Evolutionary conservation across 2,329 filamentous ascomycete species (phyloP), one percentile per base, ranked within the genome.

Genomic region (Arthrobotrys megalospora): DNA sequence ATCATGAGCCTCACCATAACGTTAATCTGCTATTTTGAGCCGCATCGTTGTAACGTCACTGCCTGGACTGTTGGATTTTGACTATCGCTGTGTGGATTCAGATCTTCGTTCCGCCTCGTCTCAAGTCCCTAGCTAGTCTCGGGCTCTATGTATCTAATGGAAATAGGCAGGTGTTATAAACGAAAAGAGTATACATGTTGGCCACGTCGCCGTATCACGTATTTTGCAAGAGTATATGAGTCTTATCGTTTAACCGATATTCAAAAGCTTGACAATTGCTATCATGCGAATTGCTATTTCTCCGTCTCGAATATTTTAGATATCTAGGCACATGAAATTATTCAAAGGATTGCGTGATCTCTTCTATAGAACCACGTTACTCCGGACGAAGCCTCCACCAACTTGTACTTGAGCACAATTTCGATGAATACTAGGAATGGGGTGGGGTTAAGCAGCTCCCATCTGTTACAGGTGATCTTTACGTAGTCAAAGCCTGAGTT

Each of bases 381-480:
- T 45, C 75, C 75, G 38, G 66, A 71, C 6, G 75, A 71, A 1
- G 75, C 66, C 38, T 78, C 75, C 16, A 78, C 63, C 8, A 78
- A 45, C 63, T 62, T 53, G 38, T 78, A 78, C 53, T 78, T 72
- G 52, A 78, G 63, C 24, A 72, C 75, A 50, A 72, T 72, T 14
- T 78, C 75, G 19, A 78, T 78, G 38, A 78, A 78, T 19, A 67
- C 75, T 28, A 78, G 38, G 48, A 78, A 78, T 2, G 67, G 75
- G 36, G 75, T 78, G n/a, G 75, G 75, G 43, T 78, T 78, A 34
- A 78, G 58, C 34, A 72, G 60, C 38, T 78, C 75, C 75, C 75
- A 78, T 53, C 75, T 60, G 28, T 78, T 78, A 41, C 75, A 72
- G n/a, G 67, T 47, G 28, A 78, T 78, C 21, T 78, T 78, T 60